Evolutionary conservation across 441 rosid genomes (phyloP), one percentile per base, ranked within the genome.

Genomic region (Arabidopsis hybrid): DNA sequence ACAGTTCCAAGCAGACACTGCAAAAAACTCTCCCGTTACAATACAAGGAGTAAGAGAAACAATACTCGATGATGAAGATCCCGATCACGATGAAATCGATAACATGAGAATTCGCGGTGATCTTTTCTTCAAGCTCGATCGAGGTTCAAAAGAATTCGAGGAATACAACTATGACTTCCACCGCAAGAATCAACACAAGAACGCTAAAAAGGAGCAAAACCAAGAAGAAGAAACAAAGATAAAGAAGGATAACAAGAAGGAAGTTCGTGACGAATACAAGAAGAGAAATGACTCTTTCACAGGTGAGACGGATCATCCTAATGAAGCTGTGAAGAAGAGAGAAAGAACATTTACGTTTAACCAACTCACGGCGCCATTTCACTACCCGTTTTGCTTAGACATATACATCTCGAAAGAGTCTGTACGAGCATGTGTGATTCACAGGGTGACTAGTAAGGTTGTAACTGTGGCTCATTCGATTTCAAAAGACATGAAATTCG

Each of bases 391-490:
- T 66, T 95, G 93, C 81, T 81, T 95, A 52, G 97, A 95, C 73
- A 88, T 92, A 9, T 90, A 69, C 80, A 82, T 88, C 78, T 90
- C 96, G 0, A 92, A 91, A 42, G 94, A 91, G 26, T 95, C 99
- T 0, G 87, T 89, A n/a, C 86, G 97, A 21, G 97, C 96, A 17
- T 95, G 93, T 60, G 81, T 92, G 60, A 59, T 92, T 69, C 99
- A 92, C 69, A 76, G 97, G 59, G 95, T 81, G n/a, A 91, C 93
- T 6, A 89, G 97, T 80, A 92, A 88, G 47, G 99, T 95, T 43
- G 97, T 92, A 9, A 87, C 84, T 29, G 92, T 89, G 69, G 96
- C 93, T 35, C 97, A 95, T 87, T 95, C 97, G 26, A 92, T 92
- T 65, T 91, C 94, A 0, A 88, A 83, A 80, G 97, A 95, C 83